These are phyloP conservation scores for Epithele typhae DNA, from an alignment of 768 basidiomycete species.

Conservation along the genomic window DNA sequence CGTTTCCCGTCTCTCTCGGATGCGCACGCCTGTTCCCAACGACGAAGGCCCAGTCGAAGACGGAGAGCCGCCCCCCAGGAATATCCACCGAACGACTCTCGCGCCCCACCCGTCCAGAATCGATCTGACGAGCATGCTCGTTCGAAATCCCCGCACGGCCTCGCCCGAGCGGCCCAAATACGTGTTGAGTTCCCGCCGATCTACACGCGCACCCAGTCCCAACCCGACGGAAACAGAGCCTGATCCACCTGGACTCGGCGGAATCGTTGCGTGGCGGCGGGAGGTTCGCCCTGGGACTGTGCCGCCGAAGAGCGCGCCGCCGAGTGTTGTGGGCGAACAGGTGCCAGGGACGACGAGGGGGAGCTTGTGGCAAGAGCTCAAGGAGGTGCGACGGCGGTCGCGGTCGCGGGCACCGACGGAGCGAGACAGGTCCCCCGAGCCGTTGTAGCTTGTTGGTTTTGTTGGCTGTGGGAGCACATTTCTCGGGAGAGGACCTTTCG, in stretches of 20 bases:
- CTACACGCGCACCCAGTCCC: conserved; percentile 34
- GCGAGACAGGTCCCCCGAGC: conserved; percentile 30
- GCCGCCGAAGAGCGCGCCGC: conserved; percentile 16
- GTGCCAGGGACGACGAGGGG: conserved; percentile 18
- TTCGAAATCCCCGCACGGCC: conserved; percentile 19
- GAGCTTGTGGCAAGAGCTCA: conserved; percentile 52
- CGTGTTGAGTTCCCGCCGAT: too few species aligned
- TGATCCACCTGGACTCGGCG: conserved; percentile 14
- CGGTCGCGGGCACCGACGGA: conserved; percentile 44
- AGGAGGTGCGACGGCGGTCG: conserved; percentile 44
- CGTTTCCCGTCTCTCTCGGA: too few species aligned
- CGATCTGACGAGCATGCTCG: conserved; percentile 37
- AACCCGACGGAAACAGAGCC: conserved; percentile 22
- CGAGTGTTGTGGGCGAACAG: conserved; percentile 31
- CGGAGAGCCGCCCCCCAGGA: too few species aligned
- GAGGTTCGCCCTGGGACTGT: conserved; percentile 13
- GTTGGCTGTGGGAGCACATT: too few species aligned
- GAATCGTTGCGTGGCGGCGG: conserved; percentile 16
- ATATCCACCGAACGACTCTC: too few species aligned
- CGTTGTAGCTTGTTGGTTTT: conserved; percentile 6
- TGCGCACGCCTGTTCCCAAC: too few species aligned
- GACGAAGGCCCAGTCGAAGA: too few species aligned
- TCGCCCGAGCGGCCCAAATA: conserved; percentile 24
- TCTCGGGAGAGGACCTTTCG: too few species aligned
- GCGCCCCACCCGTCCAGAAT: conserved; percentile 25